Evolutionary conservation across 1,284 basidiomycete species (phyloP), one percentile per base, ranked within the genome.

Genomic region (Rhodotorula glutinis): DNA sequence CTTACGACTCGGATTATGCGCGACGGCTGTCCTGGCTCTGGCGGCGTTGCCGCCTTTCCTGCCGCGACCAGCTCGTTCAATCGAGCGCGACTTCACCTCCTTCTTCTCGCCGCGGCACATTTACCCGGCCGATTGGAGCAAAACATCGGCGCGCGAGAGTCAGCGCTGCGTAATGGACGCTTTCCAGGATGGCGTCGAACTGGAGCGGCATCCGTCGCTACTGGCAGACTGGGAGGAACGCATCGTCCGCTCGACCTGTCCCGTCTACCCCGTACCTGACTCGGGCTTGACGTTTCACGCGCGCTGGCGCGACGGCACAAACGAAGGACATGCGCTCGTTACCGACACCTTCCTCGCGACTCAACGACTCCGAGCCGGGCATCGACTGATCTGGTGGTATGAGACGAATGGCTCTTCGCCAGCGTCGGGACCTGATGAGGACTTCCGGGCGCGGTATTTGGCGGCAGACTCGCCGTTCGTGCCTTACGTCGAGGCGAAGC

Each of bases 271-370:
- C 25, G 41, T 56, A 17, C 55, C 55, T 1, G 55, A 56, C 41
- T 19, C 16, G 17, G 40, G 40, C 25, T 29, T 40, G 30, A 16
- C 38, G 30, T 56, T 27, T 25, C 55, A 63, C 47, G 56, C 55
- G 2, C 51, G 51, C 21, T 61, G 58, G 59, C 21, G 47, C 46
- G 55, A 44, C 27, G 25, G 5, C 14, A 17, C 47, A 27, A 17
- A 25, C 27, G 49, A 51, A n/a, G 17, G 49, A 57, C 46, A 23
- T 44, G 43, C n/a, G 1, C 27, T 66, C 44, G 25, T 38, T 21
- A 66, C 49, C 13, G 59, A 61, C 33, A 47, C 64, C 0, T 66
- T 53, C 53, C 59, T 66, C 27, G 64, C 64, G 19, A 66, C 59
- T 7, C 64, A 66, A 43, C 41, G 60, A 16, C 30, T 41, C 23